phyloP scores from a whole-genome alignment of 169 alveolate species.

The Plasmodium vinckei region DNA sequence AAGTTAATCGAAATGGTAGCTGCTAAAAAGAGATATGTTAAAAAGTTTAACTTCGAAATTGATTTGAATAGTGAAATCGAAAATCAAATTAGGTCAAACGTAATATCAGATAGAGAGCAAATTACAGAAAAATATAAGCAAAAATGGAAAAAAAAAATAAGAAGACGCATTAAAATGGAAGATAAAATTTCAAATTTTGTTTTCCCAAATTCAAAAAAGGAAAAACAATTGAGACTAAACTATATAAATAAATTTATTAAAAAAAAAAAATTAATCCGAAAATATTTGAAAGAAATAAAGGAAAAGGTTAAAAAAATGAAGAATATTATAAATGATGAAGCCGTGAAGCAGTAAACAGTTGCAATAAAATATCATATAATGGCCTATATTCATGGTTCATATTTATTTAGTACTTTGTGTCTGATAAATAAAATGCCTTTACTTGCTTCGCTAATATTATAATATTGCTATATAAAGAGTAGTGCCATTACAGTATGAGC shows the following conservation, averaged over 20 bases:
- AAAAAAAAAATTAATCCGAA: constrained; percentile 44
- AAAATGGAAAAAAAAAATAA: constrained; percentile 48
- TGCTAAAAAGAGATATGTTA: constrained; percentile 54
- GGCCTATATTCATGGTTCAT: no score
- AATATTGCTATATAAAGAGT: no score
- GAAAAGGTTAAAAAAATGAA: constrained; percentile 22
- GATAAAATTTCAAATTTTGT: constrained; percentile 59
- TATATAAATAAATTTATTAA: constrained; percentile 46
- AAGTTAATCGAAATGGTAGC: constrained; percentile 20
- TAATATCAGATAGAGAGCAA: constrained; percentile 35
- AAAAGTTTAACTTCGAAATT: constrained; percentile 58
- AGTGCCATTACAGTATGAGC: no score
- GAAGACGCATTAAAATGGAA: constrained; percentile 74
- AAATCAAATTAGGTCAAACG: constrained; percentile 45
- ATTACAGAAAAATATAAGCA: constrained; percentile 29
- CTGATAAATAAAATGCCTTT: no score
- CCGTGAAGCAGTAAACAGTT: no score
- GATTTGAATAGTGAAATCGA: constrained; percentile 43
- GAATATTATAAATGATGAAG: background rate
- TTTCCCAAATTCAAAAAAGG: constrained; percentile 68
- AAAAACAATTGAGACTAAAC: constrained; percentile 58
- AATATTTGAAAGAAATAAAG: constrained; percentile 40
- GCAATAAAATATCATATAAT: no score
- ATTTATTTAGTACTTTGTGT: no score
- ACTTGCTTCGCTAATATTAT: no score